Conservation (phyloP, 208 protist species). For the Crithidia expoeki region DNA sequence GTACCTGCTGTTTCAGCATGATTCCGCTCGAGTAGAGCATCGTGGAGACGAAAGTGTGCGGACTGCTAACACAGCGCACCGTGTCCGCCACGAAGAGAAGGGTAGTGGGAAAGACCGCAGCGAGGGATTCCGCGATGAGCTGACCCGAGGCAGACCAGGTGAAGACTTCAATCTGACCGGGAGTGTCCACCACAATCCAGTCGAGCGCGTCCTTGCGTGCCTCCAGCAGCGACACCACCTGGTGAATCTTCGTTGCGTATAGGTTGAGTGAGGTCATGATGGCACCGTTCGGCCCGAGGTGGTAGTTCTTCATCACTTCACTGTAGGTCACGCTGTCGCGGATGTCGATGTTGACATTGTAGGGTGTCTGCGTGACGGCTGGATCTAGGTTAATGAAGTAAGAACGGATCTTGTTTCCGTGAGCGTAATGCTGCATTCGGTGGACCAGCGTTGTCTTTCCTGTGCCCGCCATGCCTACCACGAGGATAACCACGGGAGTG, state of each 20-base stretch:
- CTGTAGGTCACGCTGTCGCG: constrained; percentile 99
- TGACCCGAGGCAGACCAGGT: constrained; percentile 98
- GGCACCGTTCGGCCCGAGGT: constrained; percentile 98
- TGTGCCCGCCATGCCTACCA: constrained; percentile 99
- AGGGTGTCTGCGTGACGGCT: constrained; percentile 95
- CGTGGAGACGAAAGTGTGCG: constrained; percentile 98
- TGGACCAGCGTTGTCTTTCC: constrained; percentile 99
- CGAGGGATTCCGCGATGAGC: constrained; percentile 97
- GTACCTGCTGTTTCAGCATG: constrained; percentile 98
- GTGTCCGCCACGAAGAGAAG: constrained; percentile 98
- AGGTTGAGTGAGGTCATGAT: constrained; percentile 99
- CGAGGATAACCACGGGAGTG: constrained; percentile 92
- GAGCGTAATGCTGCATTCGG: constrained; percentile 94
- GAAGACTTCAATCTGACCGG: constrained; percentile 99
- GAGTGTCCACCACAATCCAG: constrained; percentile 98
- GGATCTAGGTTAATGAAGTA: constrained; percentile 99
- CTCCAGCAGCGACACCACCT: constrained; percentile 95
- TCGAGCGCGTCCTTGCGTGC: constrained; percentile 72
- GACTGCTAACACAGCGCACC: constrained; percentile 84
- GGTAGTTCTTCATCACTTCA: constrained; percentile 98
- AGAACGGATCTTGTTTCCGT: constrained; percentile 58
- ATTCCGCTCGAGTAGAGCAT: constrained; percentile 99
- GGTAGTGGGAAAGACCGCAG: constrained; percentile 94
- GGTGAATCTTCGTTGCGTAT: constrained; percentile 98
- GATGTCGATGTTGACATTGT: constrained; percentile 98